Evolutionary conservation across 495 filamentous ascomycete species (phyloP).

Genomic region (Podospora pseudopauciseta): DNA sequence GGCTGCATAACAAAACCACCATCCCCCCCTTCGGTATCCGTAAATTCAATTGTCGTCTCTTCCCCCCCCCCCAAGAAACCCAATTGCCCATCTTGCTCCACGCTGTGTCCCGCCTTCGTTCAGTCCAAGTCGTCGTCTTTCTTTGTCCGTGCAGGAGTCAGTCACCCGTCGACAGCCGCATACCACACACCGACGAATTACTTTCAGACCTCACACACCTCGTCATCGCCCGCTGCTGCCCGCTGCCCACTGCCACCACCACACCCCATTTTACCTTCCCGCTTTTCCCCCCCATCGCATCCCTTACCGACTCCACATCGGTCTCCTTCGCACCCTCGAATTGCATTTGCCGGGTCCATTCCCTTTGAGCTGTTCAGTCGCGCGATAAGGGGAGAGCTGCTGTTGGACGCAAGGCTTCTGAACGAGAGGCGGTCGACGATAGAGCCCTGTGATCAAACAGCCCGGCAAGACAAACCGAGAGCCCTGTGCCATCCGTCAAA

Average conservation of each 20-base stretch:
- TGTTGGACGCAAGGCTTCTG: conserved; percentile 23
- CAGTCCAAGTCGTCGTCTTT: conserved; percentile 8
- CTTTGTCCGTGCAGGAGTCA: conserved; percentile 16
- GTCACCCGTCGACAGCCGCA: background rate
- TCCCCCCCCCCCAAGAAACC: background rate
- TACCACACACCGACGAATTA: conserved; percentile 1
- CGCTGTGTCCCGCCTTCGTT: conserved; percentile 5
- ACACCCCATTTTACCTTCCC: conserved; percentile 12
- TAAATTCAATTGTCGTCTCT: conserved; percentile 17
- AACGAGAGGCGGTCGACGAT: conserved; percentile 17
- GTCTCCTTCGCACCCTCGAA: conserved; percentile 24
- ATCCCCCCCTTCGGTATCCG: conserved; percentile 18
- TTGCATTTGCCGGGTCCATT: conserved; percentile 17
- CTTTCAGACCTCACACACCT: conserved; percentile 21
- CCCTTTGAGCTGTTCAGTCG: conserved; percentile 16
- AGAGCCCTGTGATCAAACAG: conserved; percentile 16
- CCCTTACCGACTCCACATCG: conserved; percentile 28
- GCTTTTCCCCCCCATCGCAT: conserved; percentile 19
- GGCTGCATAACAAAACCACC: conserved; percentile 26
- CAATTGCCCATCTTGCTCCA: conserved; percentile 6
- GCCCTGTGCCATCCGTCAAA: conserved; percentile 34
- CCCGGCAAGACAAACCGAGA: conserved; percentile 26
- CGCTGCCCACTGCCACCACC: conserved; percentile 10
- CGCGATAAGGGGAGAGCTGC: conserved; percentile 25
- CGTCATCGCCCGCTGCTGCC: conserved; percentile 24